Base-by-base conservation (phyloP, 345 rosid species). In the Lepidium africanum region DNA sequence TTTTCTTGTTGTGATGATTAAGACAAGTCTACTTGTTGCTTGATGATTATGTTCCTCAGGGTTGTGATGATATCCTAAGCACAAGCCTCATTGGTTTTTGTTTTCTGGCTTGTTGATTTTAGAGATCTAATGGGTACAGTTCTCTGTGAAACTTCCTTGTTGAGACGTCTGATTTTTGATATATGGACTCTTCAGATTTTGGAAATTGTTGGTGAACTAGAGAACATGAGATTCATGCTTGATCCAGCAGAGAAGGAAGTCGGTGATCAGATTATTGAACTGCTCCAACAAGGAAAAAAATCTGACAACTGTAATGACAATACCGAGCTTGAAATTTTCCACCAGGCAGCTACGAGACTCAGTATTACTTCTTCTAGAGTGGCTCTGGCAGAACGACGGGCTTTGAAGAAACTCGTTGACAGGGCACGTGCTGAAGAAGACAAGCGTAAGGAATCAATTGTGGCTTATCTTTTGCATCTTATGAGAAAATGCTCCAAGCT, bases 381-480 rank as follows among this genome's bases (percentile, higher is more conserved):
- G 63, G 94, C 99, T 75, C 86, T 95, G 12, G 82, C 88, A 0
- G 99, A 95, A 83, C 78, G 98, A 85, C 78, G 99, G 59, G 92
- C 96, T 61, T 81, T 95, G 42, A 95, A 88, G 81, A 91, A 95
- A 73, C 96, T 95, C 42, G 76, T 95, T 43, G 98, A 95, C 48
- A 85, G 84, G 78, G 98, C 99, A 75, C 90, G 96, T 7, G 76
- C 72, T 4, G 99, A 95, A 82, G 99, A 95, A 78, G 98, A 95
- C 81, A 89, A 95, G 72, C 87, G 96, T n/a, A 95, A 91, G 70
- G 99, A 95, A 65, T 89, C 98, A 5, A 95, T 95, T 21, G 98
- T 89, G 45, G 96, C 96, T 19, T 95, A 85, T 81, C 96, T 95
- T 38, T 83, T 95, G 59, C 89, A 84, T 74, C 92, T 95, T 41